Evolutionary conservation across 2,329 filamentous ascomycete species (phyloP).

Genomic region (Penicillium digitatum): DNA sequence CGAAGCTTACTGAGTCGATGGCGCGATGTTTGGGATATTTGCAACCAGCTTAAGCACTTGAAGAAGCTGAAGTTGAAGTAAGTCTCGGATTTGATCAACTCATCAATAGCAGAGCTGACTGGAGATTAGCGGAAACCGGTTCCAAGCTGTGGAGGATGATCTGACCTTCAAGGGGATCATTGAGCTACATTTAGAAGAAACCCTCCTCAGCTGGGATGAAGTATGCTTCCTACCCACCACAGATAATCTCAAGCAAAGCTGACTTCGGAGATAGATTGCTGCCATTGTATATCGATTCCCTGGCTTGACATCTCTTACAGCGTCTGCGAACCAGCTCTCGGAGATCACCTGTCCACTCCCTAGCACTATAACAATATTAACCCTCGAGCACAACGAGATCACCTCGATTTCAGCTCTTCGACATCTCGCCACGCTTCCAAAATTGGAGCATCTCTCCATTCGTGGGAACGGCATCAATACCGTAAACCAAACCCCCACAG

Average conservation of each 20-base stretch:
- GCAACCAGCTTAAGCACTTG: constrained; percentile 63
- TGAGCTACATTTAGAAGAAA: constrained; percentile 65
- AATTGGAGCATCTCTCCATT: constrained; percentile 53
- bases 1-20: constrained; percentile 73
- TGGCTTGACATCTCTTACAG: constrained; percentile 31
- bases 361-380: constrained; percentile 43
- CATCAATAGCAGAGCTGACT: constrained; percentile 12
- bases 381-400: constrained; percentile 49
- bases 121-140: constrained; percentile 66
- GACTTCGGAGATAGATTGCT: constrained; percentile 31
- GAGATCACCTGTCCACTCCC: constrained; percentile 29
- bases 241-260: constrained; percentile 7
- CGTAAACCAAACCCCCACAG: constrained; percentile 36
- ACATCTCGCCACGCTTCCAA: constrained; percentile 52
- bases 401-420: constrained; percentile 38
- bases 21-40: constrained; percentile 65
- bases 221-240: constrained; percentile 41
- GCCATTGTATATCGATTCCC: constrained; percentile 34
- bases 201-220: constrained; percentile 62
- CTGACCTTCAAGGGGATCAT: constrained; percentile 51
- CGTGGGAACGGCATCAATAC: constrained; percentile 69
- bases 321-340: constrained; percentile 38
- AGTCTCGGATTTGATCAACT: constrained; percentile 24
- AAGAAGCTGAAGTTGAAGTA: constrained; percentile 68
- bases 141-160: constrained; percentile 42